Percentiles rank a stretch among this genome's conserved stretches.
These are phyloP conservation scores for Gossypium rotundifolium DNA, from an alignment of 345 rosid species.

Conservation along the genomic window DNA sequence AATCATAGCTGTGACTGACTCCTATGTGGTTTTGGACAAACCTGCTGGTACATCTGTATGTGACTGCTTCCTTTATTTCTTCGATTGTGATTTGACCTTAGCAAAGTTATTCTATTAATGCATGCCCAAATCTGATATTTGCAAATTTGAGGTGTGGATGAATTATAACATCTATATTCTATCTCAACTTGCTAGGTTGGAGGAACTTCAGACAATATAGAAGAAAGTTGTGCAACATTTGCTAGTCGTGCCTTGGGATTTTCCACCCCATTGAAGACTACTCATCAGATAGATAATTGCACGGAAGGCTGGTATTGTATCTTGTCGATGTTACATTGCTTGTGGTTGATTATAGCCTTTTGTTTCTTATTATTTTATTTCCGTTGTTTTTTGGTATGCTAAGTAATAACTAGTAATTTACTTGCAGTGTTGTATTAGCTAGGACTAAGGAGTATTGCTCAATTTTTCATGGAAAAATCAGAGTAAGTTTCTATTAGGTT, in stretches of 20 bases:
- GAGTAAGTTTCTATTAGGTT: slow-evolving; percentile 37
- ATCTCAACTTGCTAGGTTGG: slow-evolving; percentile 51
- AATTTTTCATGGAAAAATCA: slow-evolving; percentile 65
- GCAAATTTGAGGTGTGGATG: neutral
- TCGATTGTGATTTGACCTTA: neutral
- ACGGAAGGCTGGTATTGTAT: slow-evolving; percentile 82
- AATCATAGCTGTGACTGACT: slow-evolving; percentile 60
- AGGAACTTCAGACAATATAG: slow-evolving; percentile 85
- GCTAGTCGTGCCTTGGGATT: slow-evolving; percentile 70
- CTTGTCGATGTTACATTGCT: neutral
- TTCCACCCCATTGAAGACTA: slow-evolving; percentile 54
- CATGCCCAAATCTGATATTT: neutral
- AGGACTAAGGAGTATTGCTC: slow-evolving; percentile 78
- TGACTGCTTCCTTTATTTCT: slow-evolving; percentile 15
- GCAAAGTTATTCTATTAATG: neutral
- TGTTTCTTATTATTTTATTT: neutral
- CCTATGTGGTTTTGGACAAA: slow-evolving; percentile 84
- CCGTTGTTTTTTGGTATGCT: slow-evolving; percentile 6
- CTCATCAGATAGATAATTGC: slow-evolving; percentile 97
- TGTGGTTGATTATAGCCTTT: neutral
- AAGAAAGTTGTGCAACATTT: slow-evolving; percentile 92
- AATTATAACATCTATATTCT: neutral
- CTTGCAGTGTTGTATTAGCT: slow-evolving; percentile 74
- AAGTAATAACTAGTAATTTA: slow-evolving; percentile 17
- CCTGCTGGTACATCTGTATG: slow-evolving; percentile 93